A percentile compares a stretch with the other conserved stretches of the same genome.
phyloP scores from a whole-genome alignment of 2,329 filamentous ascomycete species.

The Cladosporium sp. region DNA sequence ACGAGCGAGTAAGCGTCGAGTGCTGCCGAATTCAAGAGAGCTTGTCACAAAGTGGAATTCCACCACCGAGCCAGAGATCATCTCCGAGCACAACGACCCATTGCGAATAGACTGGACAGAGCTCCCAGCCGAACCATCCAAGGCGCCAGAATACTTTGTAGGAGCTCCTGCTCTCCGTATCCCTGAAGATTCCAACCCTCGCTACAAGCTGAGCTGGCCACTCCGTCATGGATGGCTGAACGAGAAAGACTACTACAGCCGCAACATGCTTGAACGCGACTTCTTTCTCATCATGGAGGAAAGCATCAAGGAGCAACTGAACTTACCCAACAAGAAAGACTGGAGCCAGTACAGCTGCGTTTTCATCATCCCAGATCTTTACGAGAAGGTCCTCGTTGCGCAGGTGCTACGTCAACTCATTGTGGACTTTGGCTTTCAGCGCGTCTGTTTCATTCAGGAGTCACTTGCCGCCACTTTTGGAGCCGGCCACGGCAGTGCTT shows the following conservation, averaged over 20 bases:
- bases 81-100: constrained; percentile 90
- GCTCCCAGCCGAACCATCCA: constrained; percentile 50
- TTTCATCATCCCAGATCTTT: constrained; percentile 94
- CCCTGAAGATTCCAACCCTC: constrained; percentile 79
- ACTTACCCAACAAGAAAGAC: constrained; percentile 67
- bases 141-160: constrained; percentile 71
- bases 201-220: constrained; percentile 91
- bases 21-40: constrained; percentile 95
- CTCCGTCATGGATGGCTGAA: constrained; percentile 82
- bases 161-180: constrained; percentile 78
- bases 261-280: constrained; percentile 76
- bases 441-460: constrained; percentile 92
- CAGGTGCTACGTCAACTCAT: constrained; percentile 78
- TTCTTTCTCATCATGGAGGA: constrained; percentile 82
- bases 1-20: constrained; percentile 88
- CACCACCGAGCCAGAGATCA: constrained; percentile 73
- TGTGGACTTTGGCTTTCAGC: constrained; percentile 81
- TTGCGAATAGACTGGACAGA: constrained; percentile 95
- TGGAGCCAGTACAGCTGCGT: constrained; percentile 92
- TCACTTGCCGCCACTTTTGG: constrained; percentile 92
- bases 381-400: constrained; percentile 89
- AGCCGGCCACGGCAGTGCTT: constrained; percentile 87
- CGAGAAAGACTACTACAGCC: constrained; percentile 76
- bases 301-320: constrained; percentile 78
- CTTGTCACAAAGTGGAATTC: constrained; percentile 92